Evolutionary conservation across 2,329 filamentous ascomycete genomes (phyloP).

Genomic region (Tolypocladium amazonense): DNA sequence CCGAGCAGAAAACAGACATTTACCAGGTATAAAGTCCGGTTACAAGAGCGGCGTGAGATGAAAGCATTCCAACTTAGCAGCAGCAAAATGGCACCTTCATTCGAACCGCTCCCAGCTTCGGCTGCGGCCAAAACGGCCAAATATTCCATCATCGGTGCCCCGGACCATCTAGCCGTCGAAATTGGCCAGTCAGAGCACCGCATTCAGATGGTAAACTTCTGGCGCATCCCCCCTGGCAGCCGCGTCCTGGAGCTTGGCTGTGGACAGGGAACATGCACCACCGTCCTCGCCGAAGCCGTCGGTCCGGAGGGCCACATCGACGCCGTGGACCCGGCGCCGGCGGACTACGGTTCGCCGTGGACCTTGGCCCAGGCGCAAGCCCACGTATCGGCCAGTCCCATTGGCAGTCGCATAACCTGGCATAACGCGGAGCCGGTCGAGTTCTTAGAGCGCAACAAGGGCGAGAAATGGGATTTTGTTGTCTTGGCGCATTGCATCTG

Average conservation of each 20-base stretch:
- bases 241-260: conserved; percentile 47
- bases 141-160: background rate
- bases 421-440: conserved; percentile 23
- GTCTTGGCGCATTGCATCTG: conserved; percentile 41
- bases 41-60: too few relatives aligned
- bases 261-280: conserved; percentile 48
- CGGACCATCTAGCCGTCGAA: conserved; percentile 7
- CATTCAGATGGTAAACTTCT: conserved; percentile 21
- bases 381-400: conserved; percentile 25
- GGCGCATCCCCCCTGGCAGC: conserved; percentile 24
- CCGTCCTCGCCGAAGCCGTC: conserved; percentile 37
- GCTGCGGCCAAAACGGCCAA: background rate
- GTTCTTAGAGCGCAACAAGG: conserved; percentile 18
- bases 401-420: conserved; percentile 34
- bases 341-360: conserved; percentile 38
- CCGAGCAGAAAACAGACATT: background rate
- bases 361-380: conserved; percentile 38
- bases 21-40: background rate
- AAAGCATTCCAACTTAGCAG: background rate
- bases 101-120: background rate
- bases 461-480: conserved; percentile 27
- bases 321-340: conserved; percentile 40
- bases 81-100: background rate
- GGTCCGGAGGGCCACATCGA: conserved; percentile 32
- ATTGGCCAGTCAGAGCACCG: conserved; percentile 22